Evolutionary conservation across 1,284 basidiomycete genomes (phyloP).

Genomic region (Hemileia vastatrix): DNA sequence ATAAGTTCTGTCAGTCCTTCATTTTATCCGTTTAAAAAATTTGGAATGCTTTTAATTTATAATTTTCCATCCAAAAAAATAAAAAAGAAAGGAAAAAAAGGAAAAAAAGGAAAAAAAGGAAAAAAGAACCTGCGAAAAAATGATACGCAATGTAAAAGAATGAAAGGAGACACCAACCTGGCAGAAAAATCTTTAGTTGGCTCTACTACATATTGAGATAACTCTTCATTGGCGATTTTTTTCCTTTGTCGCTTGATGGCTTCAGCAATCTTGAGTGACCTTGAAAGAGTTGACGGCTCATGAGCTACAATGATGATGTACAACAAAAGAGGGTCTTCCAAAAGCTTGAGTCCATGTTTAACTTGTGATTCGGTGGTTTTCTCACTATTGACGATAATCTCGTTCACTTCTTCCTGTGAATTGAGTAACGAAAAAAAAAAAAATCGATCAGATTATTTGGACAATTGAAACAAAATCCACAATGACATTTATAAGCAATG

Average conservation of each 20-base stretch:
- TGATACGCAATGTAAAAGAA: too few species aligned
- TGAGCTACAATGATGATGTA: slow-evolving; percentile 7
- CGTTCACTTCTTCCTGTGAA: slow-evolving; percentile 1
- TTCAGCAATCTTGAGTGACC: not conserved
- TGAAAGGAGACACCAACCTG: too few species aligned
- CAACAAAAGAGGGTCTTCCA: slow-evolving; percentile 13
- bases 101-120: not conserved
- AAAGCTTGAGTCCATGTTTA: slow-evolving; percentile 1
- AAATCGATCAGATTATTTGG: not conserved
- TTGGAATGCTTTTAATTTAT: too few species aligned
- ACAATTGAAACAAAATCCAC: not conserved
- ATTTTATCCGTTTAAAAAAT: too few species aligned
- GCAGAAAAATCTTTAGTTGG: too few species aligned
- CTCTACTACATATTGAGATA: slow-evolving; percentile 17
- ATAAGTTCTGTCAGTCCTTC: too few species aligned
- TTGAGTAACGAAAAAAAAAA: too few species aligned
- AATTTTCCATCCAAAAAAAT: too few species aligned
- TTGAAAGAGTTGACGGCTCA: not conserved
- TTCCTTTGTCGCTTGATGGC: slow-evolving; percentile 5
- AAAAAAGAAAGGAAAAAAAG: not conserved
- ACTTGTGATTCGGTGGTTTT: not conserved
- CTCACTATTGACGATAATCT: slow-evolving; percentile 1
- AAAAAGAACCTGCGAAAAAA: not conserved
- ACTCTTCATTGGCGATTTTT: slow-evolving; percentile 3
- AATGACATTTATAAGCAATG: too few species aligned